Conservation (phyloP, 768 basidiomycete genomes). For the Lyophyllum atratum region DNA sequence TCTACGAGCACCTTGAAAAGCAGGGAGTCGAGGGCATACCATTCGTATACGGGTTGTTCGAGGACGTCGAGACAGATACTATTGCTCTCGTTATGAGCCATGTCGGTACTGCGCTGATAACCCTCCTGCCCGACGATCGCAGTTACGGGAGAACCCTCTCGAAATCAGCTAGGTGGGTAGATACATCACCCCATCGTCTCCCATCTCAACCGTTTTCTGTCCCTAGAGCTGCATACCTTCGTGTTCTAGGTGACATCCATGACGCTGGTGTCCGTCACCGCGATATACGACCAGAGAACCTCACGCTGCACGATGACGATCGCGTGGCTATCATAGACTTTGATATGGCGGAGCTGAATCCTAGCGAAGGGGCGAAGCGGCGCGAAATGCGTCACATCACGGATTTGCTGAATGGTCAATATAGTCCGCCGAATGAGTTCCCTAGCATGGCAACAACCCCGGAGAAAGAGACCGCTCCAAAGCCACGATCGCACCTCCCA, state of each 20-base stretch:
- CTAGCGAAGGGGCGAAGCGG: neutral
- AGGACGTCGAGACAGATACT: too few relatives aligned
- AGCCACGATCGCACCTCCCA: neutral
- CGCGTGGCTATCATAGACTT: neutral
- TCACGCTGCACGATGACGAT: neutral
- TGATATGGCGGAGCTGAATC: neutral
- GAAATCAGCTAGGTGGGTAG: neutral
- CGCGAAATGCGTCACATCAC: neutral
- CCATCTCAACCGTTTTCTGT: neutral
- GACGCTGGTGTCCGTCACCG: neutral
- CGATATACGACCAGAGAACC: neutral
- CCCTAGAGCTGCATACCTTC: neutral
- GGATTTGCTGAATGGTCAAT: neutral
- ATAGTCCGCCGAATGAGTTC: neutral
- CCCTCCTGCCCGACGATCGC: too few relatives aligned
- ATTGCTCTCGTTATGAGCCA: slow-evolving; percentile 1
- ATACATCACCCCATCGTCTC: neutral
- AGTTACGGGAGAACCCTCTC: too few relatives aligned
- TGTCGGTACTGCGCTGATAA: neutral
- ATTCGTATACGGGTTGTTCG: too few relatives aligned
- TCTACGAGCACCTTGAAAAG: too few relatives aligned
- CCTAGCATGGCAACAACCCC: neutral
- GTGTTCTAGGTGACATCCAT: neutral
- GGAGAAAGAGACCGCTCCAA: neutral
- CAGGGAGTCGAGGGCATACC: too few relatives aligned